Evolutionary conservation across 1,284 basidiomycete genomes (phyloP), one percentile per base, ranked within the genome.

Genomic region (Malassezia yamatoensis): DNA sequence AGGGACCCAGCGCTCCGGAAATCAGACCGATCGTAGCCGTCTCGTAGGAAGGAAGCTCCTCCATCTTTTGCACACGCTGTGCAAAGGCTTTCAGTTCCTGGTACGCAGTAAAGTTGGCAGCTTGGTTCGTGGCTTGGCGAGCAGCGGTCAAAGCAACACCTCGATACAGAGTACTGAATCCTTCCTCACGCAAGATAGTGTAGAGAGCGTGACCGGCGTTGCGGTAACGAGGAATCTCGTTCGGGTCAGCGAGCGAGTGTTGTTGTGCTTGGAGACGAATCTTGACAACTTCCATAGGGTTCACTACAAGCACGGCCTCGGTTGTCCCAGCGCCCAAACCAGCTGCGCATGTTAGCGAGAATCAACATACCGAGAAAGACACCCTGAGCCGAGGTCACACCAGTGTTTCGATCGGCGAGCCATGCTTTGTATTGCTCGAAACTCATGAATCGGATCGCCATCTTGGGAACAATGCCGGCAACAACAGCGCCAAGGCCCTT

Each of bases 281-380:
- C 80, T 98, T 99, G 74, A 98, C 89, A 41, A 98, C 93, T 75
- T 99, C 93, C 93, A 99, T 98, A 0, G 93, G 93, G 55, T 88
- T 94, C 11, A 98, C 93, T 38, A 98, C 90, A 10, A 84, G 80
- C 15, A 99, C 84, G 6, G 93, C 93, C 49, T 72, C 93, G 1
- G 90, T 90, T 15, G 86, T 87, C 52, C 93, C 93, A 11, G 93
- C 93, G 51, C 86, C 88, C 29, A 99, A 80, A 72, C 93, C 93
- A 66, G 90, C 41, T 43, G 41, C 41, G 32, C 41, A 43, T 41
- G 39, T 41, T 41, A 41, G 39, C 39, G 39, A 21, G 16, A 18
- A 18, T 9, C 4, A 32, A 43, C 41, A 32, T 43, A 43, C 41
- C 74, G 12, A 78, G 51, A 65, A 94, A 94, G 51, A 91, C 86